These are phyloP conservation scores for Lasiosphaeria miniovina DNA, from an alignment of 495 filamentous ascomycete genomes.

Conservation along the genomic window DNA sequence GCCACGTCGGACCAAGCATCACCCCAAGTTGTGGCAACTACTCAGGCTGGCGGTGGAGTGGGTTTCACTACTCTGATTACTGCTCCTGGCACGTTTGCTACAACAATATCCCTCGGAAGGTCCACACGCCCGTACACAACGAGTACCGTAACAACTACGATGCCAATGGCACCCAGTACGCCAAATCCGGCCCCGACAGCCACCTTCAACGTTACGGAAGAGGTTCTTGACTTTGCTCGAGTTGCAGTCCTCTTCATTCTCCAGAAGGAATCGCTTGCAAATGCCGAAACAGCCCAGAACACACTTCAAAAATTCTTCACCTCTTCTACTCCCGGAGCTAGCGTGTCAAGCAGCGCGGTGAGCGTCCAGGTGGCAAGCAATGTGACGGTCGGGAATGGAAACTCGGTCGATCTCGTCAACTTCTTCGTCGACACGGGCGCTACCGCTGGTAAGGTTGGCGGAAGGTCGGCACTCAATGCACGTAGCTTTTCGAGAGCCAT, in stretches of 20 bases:
- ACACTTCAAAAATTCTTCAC: slow-evolving; percentile 54
- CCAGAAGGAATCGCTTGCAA: slow-evolving; percentile 49
- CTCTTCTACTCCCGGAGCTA: slow-evolving; percentile 22
- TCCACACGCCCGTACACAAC: slow-evolving; percentile 17
- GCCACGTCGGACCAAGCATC: slow-evolving; percentile 13
- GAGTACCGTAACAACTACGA: slow-evolving; percentile 28
- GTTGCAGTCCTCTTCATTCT: slow-evolving; percentile 61
- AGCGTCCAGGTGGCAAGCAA: slow-evolving; percentile 35
- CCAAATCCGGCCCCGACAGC: slow-evolving; percentile 22
- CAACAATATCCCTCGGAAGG: slow-evolving; percentile 5
- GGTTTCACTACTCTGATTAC: slow-evolving; percentile 33
- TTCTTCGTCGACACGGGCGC: slow-evolving; percentile 23
- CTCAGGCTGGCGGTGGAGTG: slow-evolving; percentile 5
- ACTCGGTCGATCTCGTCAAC: slow-evolving; percentile 46
- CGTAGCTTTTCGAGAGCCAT: background rate
- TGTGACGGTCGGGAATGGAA: slow-evolving; percentile 41
- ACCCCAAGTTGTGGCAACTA: slow-evolving; percentile 5
- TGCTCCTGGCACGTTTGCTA: slow-evolving; percentile 14
- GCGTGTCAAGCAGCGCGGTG: slow-evolving; percentile 15
- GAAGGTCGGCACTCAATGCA: background rate
- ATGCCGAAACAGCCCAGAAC: slow-evolving; percentile 56
- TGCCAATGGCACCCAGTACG: slow-evolving; percentile 18
- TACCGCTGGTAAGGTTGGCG: slow-evolving; percentile 9
- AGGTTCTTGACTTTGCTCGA: slow-evolving; percentile 64
- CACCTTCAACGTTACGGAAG: slow-evolving; percentile 41